Evolutionary conservation across 768 basidiomycete genomes (phyloP).

Genomic region (Serendipita vermifera): DNA sequence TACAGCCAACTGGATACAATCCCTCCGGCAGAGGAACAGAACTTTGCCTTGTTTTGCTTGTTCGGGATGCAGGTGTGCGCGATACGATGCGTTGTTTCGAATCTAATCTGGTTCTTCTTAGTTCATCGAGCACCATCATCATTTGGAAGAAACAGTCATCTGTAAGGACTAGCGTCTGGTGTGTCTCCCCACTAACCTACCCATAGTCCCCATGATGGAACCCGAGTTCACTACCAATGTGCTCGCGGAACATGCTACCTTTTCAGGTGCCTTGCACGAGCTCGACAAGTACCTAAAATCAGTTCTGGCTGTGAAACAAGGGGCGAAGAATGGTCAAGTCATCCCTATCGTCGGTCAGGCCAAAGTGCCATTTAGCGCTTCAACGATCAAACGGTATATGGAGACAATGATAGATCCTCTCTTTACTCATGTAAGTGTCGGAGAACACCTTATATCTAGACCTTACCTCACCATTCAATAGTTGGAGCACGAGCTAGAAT

Average conservation of each 20-base stretch:
- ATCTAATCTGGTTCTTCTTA: no score
- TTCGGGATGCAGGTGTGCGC: neutral
- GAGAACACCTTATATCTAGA: neutral
- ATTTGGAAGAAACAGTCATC: neutral
- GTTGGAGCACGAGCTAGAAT: neutral
- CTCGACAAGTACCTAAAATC: neutral
- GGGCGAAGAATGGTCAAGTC: neutral
- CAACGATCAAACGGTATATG: neutral
- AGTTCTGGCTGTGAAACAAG: neutral
- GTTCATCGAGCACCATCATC: conserved; percentile 2
- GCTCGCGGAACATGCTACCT: neutral
- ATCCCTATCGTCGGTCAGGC: neutral
- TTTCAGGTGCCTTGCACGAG: neutral
- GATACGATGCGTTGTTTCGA: no score
- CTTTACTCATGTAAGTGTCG: neutral
- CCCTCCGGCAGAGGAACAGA: neutral
- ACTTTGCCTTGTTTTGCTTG: neutral
- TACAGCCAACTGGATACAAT: neutral
- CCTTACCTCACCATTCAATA: no score
- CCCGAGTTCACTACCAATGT: conserved; percentile 5
- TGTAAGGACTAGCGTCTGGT: neutral
- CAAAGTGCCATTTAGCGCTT: neutral
- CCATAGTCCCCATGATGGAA: neutral
- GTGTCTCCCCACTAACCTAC: neutral
- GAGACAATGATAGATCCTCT: neutral